phyloP scores from a whole-genome alignment of 2,329 filamentous ascomycete species.

The Capronia coronata region DNA sequence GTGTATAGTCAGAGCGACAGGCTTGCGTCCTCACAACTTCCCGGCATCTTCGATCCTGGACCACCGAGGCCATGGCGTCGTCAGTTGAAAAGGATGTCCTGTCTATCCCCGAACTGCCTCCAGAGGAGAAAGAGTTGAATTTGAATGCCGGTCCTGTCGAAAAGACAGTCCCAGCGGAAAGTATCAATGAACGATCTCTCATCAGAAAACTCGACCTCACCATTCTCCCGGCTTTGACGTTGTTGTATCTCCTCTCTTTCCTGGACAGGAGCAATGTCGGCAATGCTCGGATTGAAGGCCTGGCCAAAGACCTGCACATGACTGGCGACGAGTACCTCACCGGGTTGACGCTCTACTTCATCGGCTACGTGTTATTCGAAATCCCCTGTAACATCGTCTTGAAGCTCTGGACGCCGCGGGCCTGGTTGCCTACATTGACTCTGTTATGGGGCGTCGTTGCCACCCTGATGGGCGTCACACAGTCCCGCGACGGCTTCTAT shows the following conservation, averaged over 20 bases:
- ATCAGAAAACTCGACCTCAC: slow-evolving; percentile 41
- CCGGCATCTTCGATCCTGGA: no score
- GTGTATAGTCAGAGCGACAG: no score
- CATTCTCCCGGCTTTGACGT: slow-evolving; percentile 40
- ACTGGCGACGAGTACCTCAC: slow-evolving; percentile 19
- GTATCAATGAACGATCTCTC: slow-evolving; percentile 37
- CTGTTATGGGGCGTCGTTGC: slow-evolving; percentile 45
- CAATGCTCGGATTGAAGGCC: slow-evolving; percentile 37
- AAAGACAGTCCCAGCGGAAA: neutral
- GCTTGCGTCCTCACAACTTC: no score
- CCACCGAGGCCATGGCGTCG: neutral
- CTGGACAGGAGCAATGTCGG: slow-evolving; percentile 42
- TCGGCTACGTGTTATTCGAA: slow-evolving; percentile 28
- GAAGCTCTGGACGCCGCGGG: slow-evolving; percentile 17
- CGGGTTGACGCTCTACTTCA: slow-evolving; percentile 22
- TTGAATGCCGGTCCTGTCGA: neutral
- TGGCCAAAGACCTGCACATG: slow-evolving; percentile 35
- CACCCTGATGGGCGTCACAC: slow-evolving; percentile 46
- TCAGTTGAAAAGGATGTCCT: neutral
- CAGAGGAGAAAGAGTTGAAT: neutral
- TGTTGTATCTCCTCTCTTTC: slow-evolving; percentile 42
- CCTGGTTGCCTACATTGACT: slow-evolving; percentile 21
- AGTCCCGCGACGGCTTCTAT: slow-evolving; percentile 26
- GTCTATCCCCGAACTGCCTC: neutral
- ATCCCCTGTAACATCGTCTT: slow-evolving; percentile 37